phyloP scores from a whole-genome alignment of 2,329 filamentous ascomycete genomes.

The Pestalotiopsis fici region DNA sequence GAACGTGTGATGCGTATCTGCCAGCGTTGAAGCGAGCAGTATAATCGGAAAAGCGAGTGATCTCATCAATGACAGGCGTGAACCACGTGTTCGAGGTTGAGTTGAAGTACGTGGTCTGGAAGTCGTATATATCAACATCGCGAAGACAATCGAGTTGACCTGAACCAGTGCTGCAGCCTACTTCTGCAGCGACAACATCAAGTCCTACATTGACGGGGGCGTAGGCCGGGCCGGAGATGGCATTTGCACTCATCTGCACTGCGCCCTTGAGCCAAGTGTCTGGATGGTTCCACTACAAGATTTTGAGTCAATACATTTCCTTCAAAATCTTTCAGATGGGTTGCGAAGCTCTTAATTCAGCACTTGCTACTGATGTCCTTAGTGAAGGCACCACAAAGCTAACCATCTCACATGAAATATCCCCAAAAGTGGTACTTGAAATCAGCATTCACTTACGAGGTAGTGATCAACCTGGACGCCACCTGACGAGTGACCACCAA shows the following conservation, averaged over 20 bases:
- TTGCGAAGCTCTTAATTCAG: no score
- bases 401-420: no score
- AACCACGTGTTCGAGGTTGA: conserved; percentile 42
- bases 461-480: conserved; percentile 40
- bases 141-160: conserved; percentile 40
- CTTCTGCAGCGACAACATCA: conserved; percentile 35
- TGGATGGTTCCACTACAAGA: conserved; percentile 35
- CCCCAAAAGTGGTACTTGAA: no score
- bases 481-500: conserved; percentile 42
- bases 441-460: conserved; percentile 16
- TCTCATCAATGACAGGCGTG: conserved; percentile 35
- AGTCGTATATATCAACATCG: conserved; percentile 24
- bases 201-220: conserved; percentile 36
- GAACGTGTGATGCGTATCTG: conserved; percentile 33
- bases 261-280: conserved; percentile 37
- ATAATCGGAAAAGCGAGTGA: conserved; percentile 35
- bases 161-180: conserved; percentile 32
- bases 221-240: conserved; percentile 38
- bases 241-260: conserved; percentile 43
- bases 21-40: conserved; percentile 22
- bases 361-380: not conserved
- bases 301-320: not conserved
- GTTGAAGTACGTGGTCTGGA: conserved; percentile 34
- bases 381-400: no score
- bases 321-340: not conserved